Evolutionary conservation across 768 basidiomycete genomes (phyloP).

Genomic region (Panus rudis): DNA sequence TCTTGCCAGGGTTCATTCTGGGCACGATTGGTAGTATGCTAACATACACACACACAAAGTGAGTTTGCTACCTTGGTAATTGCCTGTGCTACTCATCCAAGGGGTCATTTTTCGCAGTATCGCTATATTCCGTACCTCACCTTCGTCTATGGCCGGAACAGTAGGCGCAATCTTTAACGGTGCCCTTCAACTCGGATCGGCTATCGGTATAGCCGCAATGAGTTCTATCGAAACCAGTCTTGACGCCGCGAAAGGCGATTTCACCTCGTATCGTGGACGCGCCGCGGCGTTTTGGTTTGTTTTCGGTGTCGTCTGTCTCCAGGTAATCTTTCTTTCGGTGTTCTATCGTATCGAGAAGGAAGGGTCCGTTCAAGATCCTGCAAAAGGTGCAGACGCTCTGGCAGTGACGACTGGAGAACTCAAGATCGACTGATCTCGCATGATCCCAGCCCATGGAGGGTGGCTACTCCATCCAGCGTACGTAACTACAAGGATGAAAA

Average conservation of each 20-base stretch:
- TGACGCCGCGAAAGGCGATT: constrained; percentile 25
- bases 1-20: constrained; percentile 42
- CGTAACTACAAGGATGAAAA: no score
- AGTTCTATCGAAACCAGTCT: constrained; percentile 39
- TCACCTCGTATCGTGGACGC: constrained; percentile 28
- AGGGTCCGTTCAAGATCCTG: no score
- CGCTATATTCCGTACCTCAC: constrained; percentile 38
- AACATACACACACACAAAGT: constrained; percentile 38
- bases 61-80: constrained; percentile 12
- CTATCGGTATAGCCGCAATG: constrained; percentile 39
- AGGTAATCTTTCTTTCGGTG: constrained; percentile 1
- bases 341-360: constrained; percentile 1
- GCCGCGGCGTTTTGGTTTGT: constrained; percentile 28
- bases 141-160: constrained; percentile 38
- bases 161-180: constrained; percentile 45
- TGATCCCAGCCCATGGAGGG: no score
- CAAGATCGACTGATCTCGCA: no score
- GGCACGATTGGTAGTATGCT: constrained; percentile 38
- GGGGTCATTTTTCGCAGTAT: constrained; percentile 25
- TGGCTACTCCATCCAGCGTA: no score
- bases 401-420: no score
- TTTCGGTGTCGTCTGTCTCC: constrained; percentile 7
- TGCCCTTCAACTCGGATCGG: constrained; percentile 40
- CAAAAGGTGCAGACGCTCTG: no score
- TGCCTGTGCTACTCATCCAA: not conserved